Evolutionary conservation across 2,329 filamentous ascomycete species (phyloP).

Genomic region (Pseudohalonectria lignicola): DNA sequence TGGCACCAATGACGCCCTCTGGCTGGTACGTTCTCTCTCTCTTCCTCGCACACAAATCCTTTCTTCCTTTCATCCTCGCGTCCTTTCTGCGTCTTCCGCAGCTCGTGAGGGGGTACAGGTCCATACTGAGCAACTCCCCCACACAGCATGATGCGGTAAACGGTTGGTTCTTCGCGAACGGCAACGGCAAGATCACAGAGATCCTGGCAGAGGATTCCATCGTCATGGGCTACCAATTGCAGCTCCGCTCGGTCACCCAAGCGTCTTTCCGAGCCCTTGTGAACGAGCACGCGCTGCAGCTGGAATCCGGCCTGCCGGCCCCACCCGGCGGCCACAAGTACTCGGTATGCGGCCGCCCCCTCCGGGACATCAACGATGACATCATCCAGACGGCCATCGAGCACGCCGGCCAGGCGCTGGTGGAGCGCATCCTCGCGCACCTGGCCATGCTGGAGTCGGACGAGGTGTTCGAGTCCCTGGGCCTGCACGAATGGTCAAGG

Average conservation of each 20-base stretch:
- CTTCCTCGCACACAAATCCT: background rate
- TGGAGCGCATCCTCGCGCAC: constrained; percentile 28
- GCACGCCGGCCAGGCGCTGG: constrained; percentile 43
- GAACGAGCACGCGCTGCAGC: constrained; percentile 46
- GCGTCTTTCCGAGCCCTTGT: constrained; percentile 49
- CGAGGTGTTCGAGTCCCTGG: constrained; percentile 15
- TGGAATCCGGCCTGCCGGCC: constrained; percentile 16
- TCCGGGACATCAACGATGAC: constrained; percentile 44
- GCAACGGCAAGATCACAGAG: constrained; percentile 50
- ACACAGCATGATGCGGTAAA: constrained; percentile 32
- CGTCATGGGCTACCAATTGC: constrained; percentile 39
- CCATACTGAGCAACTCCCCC: background rate
- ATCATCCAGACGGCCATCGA: constrained; percentile 38
- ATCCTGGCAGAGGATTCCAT: constrained; percentile 51
- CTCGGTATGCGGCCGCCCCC: constrained; percentile 30
- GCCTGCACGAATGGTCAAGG: constrained; percentile 22
- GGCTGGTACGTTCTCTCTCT: constrained; percentile 16
- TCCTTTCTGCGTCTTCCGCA: no score
- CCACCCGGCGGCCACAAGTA: constrained; percentile 3
- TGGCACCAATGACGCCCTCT: constrained; percentile 18
- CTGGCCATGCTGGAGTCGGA: constrained; percentile 20
- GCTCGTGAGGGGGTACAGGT: no score
- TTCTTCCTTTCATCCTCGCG: no score
- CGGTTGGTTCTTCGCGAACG: constrained; percentile 45
- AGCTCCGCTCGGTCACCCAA: constrained; percentile 29